Percentiles rank a stretch among this genome's conserved stretches.
Conservation (phyloP, 768 basidiomycete genomes). For the Favolaschia claudopus region DNA sequence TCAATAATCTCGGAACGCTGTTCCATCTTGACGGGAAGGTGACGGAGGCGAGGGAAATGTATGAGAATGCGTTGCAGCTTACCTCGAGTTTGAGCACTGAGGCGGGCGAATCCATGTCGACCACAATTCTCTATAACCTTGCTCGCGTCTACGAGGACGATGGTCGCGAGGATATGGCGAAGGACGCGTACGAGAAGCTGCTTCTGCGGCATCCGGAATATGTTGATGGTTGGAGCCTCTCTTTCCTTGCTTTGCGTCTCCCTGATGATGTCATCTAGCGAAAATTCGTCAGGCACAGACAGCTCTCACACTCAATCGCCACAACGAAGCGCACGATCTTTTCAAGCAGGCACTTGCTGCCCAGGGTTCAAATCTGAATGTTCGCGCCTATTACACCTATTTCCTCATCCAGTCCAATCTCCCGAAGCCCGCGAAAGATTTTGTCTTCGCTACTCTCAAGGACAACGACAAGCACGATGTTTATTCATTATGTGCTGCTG, state of each 20-base stretch:
- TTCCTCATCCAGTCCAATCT: conserved; percentile 86
- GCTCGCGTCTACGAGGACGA: conserved; percentile 91
- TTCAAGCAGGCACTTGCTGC: conserved; percentile 89
- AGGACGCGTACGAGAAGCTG: conserved; percentile 87
- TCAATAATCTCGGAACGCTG: conserved; percentile 84
- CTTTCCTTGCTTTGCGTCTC: neutral
- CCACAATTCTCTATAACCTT: conserved; percentile 89
- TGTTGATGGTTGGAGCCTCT: conserved; percentile 77
- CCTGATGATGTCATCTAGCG: conserved; percentile 56
- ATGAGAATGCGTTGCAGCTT: conserved; percentile 76
- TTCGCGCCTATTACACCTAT: conserved; percentile 93
- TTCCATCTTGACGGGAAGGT: conserved; percentile 73
- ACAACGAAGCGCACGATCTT: conserved; percentile 85
- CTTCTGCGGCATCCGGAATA: conserved; percentile 94
- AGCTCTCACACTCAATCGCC: conserved; percentile 69
- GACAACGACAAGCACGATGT: conserved; percentile 88
- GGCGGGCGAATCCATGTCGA: conserved; percentile 73
- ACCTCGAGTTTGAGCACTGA: conserved; percentile 55
- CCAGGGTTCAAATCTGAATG: conserved; percentile 78
- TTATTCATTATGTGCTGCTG: conserved; percentile 90
- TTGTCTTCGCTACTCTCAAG: conserved; percentile 88
- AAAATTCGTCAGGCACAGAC: conserved; percentile 92
- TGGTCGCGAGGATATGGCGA: conserved; percentile 75
- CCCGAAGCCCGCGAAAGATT: conserved; percentile 80
- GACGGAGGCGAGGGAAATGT: conserved; percentile 64